Evolutionary conservation across 2,329 filamentous ascomycete species (phyloP), one percentile per base, ranked within the genome.

Genomic region (Xylaria sp.): DNA sequence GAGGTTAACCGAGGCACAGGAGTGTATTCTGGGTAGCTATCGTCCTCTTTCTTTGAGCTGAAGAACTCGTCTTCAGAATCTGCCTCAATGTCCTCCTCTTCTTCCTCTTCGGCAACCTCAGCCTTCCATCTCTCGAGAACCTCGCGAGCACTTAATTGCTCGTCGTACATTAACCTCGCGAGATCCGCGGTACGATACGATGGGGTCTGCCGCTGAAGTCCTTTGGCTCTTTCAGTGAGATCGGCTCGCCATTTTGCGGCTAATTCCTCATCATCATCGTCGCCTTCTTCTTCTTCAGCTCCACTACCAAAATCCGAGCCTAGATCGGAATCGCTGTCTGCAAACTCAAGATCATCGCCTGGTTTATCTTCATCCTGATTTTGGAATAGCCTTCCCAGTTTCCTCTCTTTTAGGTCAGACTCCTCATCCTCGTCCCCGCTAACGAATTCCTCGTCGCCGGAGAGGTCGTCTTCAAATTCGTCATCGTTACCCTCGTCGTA

Each of bases 251-350:
- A 99, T 53, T 89, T 87, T 24, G 93, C 75, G 2, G 86, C 90
- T 2, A 90, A 91, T 47, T 92, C 90, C 56, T 95, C 93, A 57
- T 95, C 93, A 61, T 93, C 92, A 1, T 69, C 65, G 32, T 95
- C 93, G 3, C n/a, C 51, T 21, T 65, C 63, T 3, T 61, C 61
- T 17, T 42, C 69, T 53, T 69, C 69, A 17, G 65, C 58, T 8
- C 19, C 68, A 17, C 45, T 60, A 9, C 24, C 69, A 17, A 83
- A 82, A 2, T 87, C 85, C 5, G 95, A 97, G 6, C 96, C 96
- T 4, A 99, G 85, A 78, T 99, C 97, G 0, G 96, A 99, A 79
- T 99, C 97, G 76, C 93, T 97, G 76, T 99, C 96, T 14, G 96
- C 96, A 82, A 98, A 99, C 1, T 90, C 93, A 65, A 98, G 75